Conservation (phyloP, 73 alveolate species). For the Tetrahymena thermophila region DNA sequence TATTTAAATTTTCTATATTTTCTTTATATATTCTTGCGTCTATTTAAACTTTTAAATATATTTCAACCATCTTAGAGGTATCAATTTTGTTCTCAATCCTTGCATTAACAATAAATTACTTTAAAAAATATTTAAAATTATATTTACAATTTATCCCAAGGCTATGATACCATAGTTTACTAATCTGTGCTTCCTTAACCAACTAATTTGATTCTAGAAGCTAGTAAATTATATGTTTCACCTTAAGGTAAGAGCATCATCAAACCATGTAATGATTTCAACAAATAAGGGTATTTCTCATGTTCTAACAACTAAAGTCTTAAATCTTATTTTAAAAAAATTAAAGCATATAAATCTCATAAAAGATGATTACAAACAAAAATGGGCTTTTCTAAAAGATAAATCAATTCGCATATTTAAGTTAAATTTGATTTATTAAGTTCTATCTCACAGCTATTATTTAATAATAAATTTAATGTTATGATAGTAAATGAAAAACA, state of each 20-base stretch:
- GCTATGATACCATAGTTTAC: neutral
- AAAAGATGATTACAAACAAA: slow-evolving; percentile 12
- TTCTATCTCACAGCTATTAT: slow-evolving; percentile 17
- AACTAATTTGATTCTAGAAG: slow-evolving; percentile 18
- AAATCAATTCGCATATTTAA: slow-evolving; percentile 21
- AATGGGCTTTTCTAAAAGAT: slow-evolving; percentile 26
- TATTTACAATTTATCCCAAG: neutral
- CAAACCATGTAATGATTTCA: slow-evolving; percentile 30
- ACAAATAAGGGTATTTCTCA: slow-evolving; percentile 27
- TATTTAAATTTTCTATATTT: neutral
- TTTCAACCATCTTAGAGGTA: neutral
- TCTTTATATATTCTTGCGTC: neutral
- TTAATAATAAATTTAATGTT: neutral
- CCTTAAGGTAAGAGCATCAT: slow-evolving; percentile 47
- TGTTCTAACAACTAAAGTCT: slow-evolving; percentile 23
- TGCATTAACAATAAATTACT: neutral
- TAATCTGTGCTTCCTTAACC: neutral
- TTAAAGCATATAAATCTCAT: neutral
- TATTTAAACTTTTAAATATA: neutral
- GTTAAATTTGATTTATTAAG: slow-evolving; percentile 12
- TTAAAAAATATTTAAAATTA: neutral
- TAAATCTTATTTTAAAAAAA: neutral
- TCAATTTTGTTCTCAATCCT: neutral
- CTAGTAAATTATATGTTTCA: slow-evolving; percentile 9
- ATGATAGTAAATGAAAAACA: neutral